These are phyloP conservation scores for Nymphaea colorata DNA, from an alignment of 164 flowering plant genomes.

Conservation along the genomic window DNA sequence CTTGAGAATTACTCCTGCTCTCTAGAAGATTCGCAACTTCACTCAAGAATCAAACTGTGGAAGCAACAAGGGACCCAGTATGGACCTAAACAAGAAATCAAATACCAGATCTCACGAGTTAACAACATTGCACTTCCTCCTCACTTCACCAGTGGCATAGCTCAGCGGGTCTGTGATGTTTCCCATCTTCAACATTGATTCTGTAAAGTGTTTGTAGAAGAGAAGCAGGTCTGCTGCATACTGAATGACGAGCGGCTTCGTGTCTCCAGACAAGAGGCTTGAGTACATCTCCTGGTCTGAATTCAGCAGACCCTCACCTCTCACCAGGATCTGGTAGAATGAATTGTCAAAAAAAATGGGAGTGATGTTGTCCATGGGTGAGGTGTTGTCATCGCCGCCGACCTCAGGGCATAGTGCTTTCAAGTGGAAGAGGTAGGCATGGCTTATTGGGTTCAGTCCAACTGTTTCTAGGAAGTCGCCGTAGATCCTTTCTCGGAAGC, in stretches of 20 bases:
- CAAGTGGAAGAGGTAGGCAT: slow-evolving; percentile 33
- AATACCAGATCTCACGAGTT: slow-evolving; percentile 26
- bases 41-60: too few relatives aligned
- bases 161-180: slow-evolving; percentile 55
- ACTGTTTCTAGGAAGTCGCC: slow-evolving; percentile 52
- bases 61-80: too few relatives aligned
- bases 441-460: slow-evolving; percentile 19
- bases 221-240: slow-evolving; percentile 56
- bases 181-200: slow-evolving; percentile 92
- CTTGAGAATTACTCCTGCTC: too few relatives aligned
- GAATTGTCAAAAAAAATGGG: slow-evolving; percentile 82
- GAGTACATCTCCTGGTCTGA: slow-evolving; percentile 88
- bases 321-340: slow-evolving; percentile 46
- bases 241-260: slow-evolving; percentile 42
- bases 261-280: slow-evolving; percentile 43
- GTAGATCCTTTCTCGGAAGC: slow-evolving; percentile 56
- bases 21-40: too few relatives aligned
- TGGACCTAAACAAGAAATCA: too few relatives aligned
- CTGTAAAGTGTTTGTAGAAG: slow-evolving; percentile 76
- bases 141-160: slow-evolving; percentile 61
- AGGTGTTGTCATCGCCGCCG: slow-evolving; percentile 30
- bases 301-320: slow-evolving; percentile 72
- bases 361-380: slow-evolving; percentile 66
- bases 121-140: slow-evolving; percentile 77
- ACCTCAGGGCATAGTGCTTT: slow-evolving; percentile 47